Base-by-base conservation (phyloP, 75 land plant genomes). In the Pseudotsuga menziesii region DNA sequence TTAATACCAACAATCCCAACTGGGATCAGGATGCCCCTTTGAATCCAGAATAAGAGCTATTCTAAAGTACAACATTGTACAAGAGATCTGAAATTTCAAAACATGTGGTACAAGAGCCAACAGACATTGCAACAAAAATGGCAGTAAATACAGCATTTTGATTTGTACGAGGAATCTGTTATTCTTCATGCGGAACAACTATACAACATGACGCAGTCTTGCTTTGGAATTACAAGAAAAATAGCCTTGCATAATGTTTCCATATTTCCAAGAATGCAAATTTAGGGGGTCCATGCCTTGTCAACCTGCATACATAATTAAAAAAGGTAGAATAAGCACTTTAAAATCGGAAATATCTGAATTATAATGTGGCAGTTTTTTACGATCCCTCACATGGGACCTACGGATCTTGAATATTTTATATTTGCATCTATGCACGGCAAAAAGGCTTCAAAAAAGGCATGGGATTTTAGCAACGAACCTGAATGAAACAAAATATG, bases 151-250 rank as follows among this genome's bases (percentile, higher is more conserved):
- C 25, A 69, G 72, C 22, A 41, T 69, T 69, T n/a, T 41, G 23
- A 41, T 39, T 69, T 20, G 52, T 41, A 44, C n/a, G n/a, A 41
- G 52, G 23, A 39, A 20, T 69, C 4, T 9, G 22, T 4, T 2
- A 69, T 19, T 9, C 54, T 48, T 69, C 41, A 41, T 69, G 41
- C 20, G 52, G 39, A 39, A 69, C 54, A 61, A 25, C 52, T 69
- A 44, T 69, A 69, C 52, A 67, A 39, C 72, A 69, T 69, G 23
- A 69, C 25, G 22, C 36, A 36, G 72, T 69, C 13, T 69, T 52
- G 41, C 13, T 41, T 69, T 19, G 8, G 19, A 19, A n/a, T n/a
- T 41, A 69, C 23, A 41, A 69, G 48, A 69, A 39, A 39, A 19
- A 69, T 41, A 69, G n/a, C 48, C 23, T 69, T 35, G 9, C 7